Evolutionary conservation across 2,329 filamentous ascomycete species (phyloP), one percentile per base, ranked within the genome.

Genomic region (Macrophomina tecta): DNA sequence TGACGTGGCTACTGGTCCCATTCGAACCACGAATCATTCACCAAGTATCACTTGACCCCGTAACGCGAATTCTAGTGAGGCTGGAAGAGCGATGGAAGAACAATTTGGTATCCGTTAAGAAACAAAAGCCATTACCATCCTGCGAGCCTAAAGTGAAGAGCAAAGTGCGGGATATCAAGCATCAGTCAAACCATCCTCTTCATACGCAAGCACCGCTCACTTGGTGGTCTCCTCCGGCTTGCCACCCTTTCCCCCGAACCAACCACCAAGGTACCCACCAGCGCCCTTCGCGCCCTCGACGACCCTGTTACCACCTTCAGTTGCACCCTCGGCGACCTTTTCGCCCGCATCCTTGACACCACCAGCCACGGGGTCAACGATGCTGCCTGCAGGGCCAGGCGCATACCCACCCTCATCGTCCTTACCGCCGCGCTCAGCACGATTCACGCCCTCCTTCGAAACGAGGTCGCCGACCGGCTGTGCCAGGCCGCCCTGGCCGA

Each of bases 401-500:
- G 45, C 45, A 9, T 18, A 16, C 3, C 42, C 77, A 23, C 88
- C 88, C 18, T 83, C 76, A 1, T 90, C 86, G 68, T 89, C 88
- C 73, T 87, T 89, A 61, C 89, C 89, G 40, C 85, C 80, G 8
- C 89, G 81, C 80, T 91, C 89, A 51, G 84, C 81, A 11, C 89
- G 83, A 79, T 89, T 91, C 71, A 90, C 73, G 32, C 88, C 90
- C 73, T 91, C 88, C 73, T 87, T 89, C 28, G 86, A 89, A 1
- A 82, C 73, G 2, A 85, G 63, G 74, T 91, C 88, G 68, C 89
- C 89, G 63, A 89, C 76, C 5, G 89, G 89, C 72, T 90, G 85
- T 1, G 86, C 82, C 1, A 91, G 77, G 0, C 90, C 90, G 68
- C 89, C 90, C 71, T 91, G 85, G 52, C 90, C 90, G 32, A 92